These are phyloP conservation scores for Penicillium polonicum DNA, from an alignment of 2,329 filamentous ascomycete genomes.

Conservation along the genomic window DNA sequence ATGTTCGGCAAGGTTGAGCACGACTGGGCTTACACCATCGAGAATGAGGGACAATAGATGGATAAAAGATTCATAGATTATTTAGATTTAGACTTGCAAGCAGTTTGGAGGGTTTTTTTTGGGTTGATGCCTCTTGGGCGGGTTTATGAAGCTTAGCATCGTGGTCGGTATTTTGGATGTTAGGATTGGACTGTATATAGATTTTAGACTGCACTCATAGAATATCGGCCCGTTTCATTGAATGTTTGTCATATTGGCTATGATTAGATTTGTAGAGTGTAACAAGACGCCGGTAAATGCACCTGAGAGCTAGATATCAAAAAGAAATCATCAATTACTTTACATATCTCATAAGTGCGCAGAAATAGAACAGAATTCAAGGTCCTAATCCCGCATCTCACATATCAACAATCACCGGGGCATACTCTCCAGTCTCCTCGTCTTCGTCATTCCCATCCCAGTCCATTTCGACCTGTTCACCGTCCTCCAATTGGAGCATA, in stretches of 20 bases:
- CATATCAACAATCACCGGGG: slow-evolving; percentile 59
- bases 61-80: not conserved
- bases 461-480: slow-evolving; percentile 62
- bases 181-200: slow-evolving; percentile 10
- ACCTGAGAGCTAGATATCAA: not conserved
- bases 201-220: slow-evolving; percentile 1
- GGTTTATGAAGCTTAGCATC: not conserved
- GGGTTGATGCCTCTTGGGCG: not conserved
- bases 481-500: slow-evolving; percentile 62
- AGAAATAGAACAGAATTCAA: not conserved
- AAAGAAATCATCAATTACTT: not conserved
- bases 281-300: not conserved
- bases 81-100: slow-evolving; percentile 1
- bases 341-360: not conserved
- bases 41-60: slow-evolving; percentile 52
- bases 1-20: slow-evolving; percentile 71
- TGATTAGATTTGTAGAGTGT: not conserved
- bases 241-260: not conserved
- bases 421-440: slow-evolving; percentile 65
- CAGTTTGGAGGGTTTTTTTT: not conserved
- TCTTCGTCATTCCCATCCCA: slow-evolving; percentile 61
- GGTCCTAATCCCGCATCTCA: slow-evolving; percentile 25
- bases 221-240: not conserved
- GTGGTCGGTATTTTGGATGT: not conserved
- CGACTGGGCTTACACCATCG: slow-evolving; percentile 67